Base-by-base conservation (phyloP, 176 grass and related monocot species). In the Poa annua region DNA sequence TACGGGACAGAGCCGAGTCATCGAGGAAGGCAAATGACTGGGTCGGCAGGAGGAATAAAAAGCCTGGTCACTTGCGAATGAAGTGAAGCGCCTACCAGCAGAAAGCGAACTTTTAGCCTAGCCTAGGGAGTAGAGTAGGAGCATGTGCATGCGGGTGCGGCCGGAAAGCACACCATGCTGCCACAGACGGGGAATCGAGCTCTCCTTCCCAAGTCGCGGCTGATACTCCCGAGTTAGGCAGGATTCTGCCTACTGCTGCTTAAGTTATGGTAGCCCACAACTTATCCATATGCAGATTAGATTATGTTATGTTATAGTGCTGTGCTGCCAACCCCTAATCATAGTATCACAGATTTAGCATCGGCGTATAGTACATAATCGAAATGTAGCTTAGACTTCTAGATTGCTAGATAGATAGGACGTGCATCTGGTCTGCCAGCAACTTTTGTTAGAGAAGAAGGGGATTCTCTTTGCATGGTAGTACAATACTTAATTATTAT, bases 31-130 rank as follows among this genome's bases (percentile, higher is more conserved):
- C 39, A 41, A 41, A 8, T 41, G 29, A 29, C 29, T 29, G 68
- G 36, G 15, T 29, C 3, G 69, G 70, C 60, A 54, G 13, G 78
- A 72, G 44, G 78, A 81, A 45, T 75, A 54, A 45, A 76, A 85
- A 54, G 77, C 2, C 51, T 81, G 77, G 41, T 4, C 35, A 50
- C 80, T 47, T 67, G 77, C 9, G n/a, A 65, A 50, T 64, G 55
- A 81, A 80, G 50, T 52, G 71, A 71, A 77, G 44, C 19, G 78
- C 45, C 66, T 13, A 29, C 11, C 47, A 2, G 72, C 25, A 17
- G 82, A 86, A 79, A 90, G 88, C 84, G 50, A 79, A 79, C 88
- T 86, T 90, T 86, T 56, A 62, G 42, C 26, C 36, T 56, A 20
- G 83, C 5, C 56, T 36, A 78, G 25, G 2, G 29, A 29, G 29